A percentile compares a stretch with the other conserved stretches of the same genome.
phyloP scores from a whole-genome alignment of 441 rosid species.

The Syzygium syzygioides region DNA sequence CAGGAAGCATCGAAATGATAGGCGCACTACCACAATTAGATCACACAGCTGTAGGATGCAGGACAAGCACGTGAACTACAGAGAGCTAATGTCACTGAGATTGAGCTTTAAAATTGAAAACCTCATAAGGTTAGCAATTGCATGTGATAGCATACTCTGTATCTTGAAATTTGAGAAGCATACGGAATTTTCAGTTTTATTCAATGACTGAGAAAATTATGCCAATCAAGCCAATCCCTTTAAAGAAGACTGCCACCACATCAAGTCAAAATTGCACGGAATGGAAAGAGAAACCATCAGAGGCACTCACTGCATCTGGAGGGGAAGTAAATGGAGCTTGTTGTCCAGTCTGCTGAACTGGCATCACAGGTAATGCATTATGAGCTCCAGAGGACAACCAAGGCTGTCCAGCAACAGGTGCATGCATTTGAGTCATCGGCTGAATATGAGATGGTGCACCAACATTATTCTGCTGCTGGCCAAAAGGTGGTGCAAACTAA shows the following conservation, averaged over 20 bases:
- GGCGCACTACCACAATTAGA: neutral
- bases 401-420: conserved; percentile 40
- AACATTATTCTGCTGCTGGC: conserved; percentile 52
- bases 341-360: conserved; percentile 45
- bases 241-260: neutral
- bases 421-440: conserved; percentile 56
- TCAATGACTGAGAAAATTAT: neutral
- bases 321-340: conserved; percentile 45
- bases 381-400: conserved; percentile 60
- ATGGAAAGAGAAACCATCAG: neutral
- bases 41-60: neutral
- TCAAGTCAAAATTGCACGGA: neutral
- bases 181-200: neutral
- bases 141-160: neutral
- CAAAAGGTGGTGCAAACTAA: conserved; percentile 60
- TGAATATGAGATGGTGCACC: conserved; percentile 42
- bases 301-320: conserved; percentile 43
- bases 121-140: neutral
- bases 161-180: neutral
- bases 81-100: neutral
- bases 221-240: neutral
- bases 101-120: neutral
- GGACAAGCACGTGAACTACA: neutral
- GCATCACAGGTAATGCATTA: conserved; percentile 30
- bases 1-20: neutral